Conservation (phyloP, 768 basidiomycete genomes). For the Panellus pusillus region DNA sequence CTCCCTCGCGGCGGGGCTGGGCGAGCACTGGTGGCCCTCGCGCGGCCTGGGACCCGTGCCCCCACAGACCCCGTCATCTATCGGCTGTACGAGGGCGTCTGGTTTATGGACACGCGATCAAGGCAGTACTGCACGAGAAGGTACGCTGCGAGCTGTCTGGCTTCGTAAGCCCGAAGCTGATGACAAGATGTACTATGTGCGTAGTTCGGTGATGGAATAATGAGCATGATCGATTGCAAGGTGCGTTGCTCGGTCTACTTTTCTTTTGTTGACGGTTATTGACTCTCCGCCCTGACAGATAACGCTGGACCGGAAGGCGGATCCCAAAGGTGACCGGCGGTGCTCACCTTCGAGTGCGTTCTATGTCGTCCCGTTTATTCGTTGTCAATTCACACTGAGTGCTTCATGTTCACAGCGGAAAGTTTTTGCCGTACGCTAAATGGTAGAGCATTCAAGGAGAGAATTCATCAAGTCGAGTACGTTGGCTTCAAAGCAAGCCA, state of each 20-base stretch:
- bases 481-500: too few relatives aligned
- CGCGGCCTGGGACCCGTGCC: slow-evolving; percentile 66
- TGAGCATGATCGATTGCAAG: slow-evolving; percentile 87
- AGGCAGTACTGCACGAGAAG: slow-evolving; percentile 82
- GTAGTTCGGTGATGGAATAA: slow-evolving; percentile 84
- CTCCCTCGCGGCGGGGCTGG: slow-evolving; percentile 46
- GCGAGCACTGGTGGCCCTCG: slow-evolving; percentile 72
- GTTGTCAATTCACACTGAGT: background rate
- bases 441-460: background rate
- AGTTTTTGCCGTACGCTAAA: slow-evolving; percentile 19
- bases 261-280: too few relatives aligned
- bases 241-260: slow-evolving; percentile 12
- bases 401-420: slow-evolving; percentile 10
- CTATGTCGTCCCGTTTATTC: background rate
- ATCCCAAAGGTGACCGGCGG: slow-evolving; percentile 80
- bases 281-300: slow-evolving; percentile 27
- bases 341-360: slow-evolving; percentile 78
- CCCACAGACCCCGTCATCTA: slow-evolving; percentile 82
- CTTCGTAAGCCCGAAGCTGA: too few relatives aligned
- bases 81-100: slow-evolving; percentile 74
- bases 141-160: slow-evolving; percentile 26
- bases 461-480: background rate
- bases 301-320: slow-evolving; percentile 62
- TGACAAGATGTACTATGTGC: background rate
- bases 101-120: slow-evolving; percentile 80